These are phyloP conservation scores for Vitis vinifera DNA, from an alignment of 164 flowering plant genomes.

Conservation along the genomic window ASM3070453v1 NC_081806.1:7147001-7147500, in stretches of 20 bases:
- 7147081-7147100: slow-evolving; percentile 75
- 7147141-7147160: slow-evolving; percentile 74
- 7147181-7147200: slow-evolving; percentile 23
- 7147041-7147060: slow-evolving; percentile 77
- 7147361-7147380: too few species aligned
- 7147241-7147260: slow-evolving; percentile 41
- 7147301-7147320: slow-evolving; percentile 8
- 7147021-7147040: slow-evolving; percentile 78
- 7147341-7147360: neutral
- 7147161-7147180: slow-evolving; percentile 74
- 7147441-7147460: too few species aligned
- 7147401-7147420: too few species aligned
- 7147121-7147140: slow-evolving; percentile 87
- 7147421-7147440: too few species aligned
- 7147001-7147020: slow-evolving; percentile 92
- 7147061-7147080: slow-evolving; percentile 98
- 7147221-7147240: slow-evolving; percentile 62
- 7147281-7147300: slow-evolving; percentile 4
- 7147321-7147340: slow-evolving; percentile 17
- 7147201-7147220: slow-evolving; percentile 41
- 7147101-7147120: slow-evolving; percentile 74
- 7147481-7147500: too few species aligned
- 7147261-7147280: slow-evolving; percentile 19
- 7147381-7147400: too few species aligned
- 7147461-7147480: too few species aligned